Percentiles rank a stretch among this genome's conserved stretches.
Conservation (phyloP, 371 early-diverging fungal species). For the Haplosporangium sp. region DNA sequence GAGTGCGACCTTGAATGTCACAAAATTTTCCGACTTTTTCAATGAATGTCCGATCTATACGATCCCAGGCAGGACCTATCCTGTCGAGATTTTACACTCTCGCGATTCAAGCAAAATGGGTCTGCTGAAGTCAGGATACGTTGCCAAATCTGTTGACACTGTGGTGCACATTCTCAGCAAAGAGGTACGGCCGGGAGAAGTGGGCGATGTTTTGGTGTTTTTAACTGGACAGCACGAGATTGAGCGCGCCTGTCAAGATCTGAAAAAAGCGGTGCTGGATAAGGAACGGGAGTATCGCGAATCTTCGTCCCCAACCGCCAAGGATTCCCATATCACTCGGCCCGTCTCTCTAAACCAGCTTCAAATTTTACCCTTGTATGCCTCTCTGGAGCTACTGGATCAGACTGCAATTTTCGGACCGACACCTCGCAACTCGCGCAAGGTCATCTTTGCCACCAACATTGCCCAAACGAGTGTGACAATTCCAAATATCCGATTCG, state of each 20-base stretch:
- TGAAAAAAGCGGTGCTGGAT: slow-evolving; percentile 41
- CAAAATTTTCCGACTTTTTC: slow-evolving; percentile 79
- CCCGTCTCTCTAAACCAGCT: slow-evolving; percentile 57
- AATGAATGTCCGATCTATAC: slow-evolving; percentile 85
- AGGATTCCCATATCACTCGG: slow-evolving; percentile 21
- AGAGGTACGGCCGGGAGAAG: slow-evolving; percentile 60
- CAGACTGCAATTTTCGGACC: slow-evolving; percentile 95
- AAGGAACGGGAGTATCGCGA: slow-evolving; percentile 65
- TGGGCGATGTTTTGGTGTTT: slow-evolving; percentile 89
- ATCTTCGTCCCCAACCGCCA: slow-evolving; percentile 59
- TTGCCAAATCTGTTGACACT: slow-evolving; percentile 78
- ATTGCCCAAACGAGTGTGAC: slow-evolving; percentile 99
- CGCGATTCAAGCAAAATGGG: slow-evolving; percentile 64
- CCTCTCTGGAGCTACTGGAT: slow-evolving; percentile 88
- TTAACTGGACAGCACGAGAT: slow-evolving; percentile 94
- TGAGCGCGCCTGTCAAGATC: slow-evolving; percentile 68
- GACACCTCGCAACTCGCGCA: slow-evolving; percentile 82
- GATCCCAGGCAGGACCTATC: slow-evolving; percentile 86
- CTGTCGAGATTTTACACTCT: slow-evolving; percentile 79
- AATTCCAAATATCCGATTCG: slow-evolving; percentile 91
- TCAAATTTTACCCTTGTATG: slow-evolving; percentile 89
- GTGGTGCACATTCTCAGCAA: slow-evolving; percentile 80
- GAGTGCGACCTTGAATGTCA: slow-evolving; percentile 85
- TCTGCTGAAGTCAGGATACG: slow-evolving; percentile 73
- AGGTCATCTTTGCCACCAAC: slow-evolving; percentile 99